phyloP scores from a whole-genome alignment of 352 stramenopile species.

The Phytophthora chlamydospora region DNA sequence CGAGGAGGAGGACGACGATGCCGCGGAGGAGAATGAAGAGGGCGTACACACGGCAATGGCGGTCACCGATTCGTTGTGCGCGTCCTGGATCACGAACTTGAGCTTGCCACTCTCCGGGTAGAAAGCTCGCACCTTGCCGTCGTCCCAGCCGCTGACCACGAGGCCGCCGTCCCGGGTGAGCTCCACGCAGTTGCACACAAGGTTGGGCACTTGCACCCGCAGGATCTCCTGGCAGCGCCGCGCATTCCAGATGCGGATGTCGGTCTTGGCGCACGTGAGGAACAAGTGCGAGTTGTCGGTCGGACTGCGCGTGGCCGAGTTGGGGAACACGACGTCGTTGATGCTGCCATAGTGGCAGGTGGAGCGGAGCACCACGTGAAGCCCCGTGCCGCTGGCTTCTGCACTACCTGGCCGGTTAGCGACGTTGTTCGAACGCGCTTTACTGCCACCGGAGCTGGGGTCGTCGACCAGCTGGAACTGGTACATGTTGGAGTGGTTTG shows the following conservation, averaged over 20 bases:
- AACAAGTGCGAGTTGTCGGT: conserved; percentile 94
- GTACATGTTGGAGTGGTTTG: conserved; percentile 95
- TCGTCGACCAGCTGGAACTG: conserved; percentile 69
- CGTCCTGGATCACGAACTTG: conserved; percentile 97
- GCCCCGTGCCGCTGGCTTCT: conserved; percentile 1
- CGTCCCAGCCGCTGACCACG: conserved; percentile 96
- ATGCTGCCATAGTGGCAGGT: conserved; percentile 93
- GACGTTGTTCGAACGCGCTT: conserved; percentile 29
- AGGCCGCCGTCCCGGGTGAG: conserved; percentile 88
- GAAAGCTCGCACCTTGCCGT: conserved; percentile 97
- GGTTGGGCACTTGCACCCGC: conserved; percentile 96
- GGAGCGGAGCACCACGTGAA: conserved; percentile 74
- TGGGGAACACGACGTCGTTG: conserved; percentile 95
- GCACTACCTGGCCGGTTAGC: conserved; percentile 21
- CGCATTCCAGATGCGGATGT: conserved; percentile 97
- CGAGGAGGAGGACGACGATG: conserved; percentile 19
- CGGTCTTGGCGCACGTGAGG: conserved; percentile 93
- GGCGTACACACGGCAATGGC: conserved; percentile 91
- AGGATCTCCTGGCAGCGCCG: conserved; percentile 93
- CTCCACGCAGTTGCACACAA: conserved; percentile 95
- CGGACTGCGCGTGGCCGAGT: conserved; percentile 42
- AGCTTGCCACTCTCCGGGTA: conserved; percentile 96
- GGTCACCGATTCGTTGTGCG: conserved; percentile 95
- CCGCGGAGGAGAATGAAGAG: conserved; percentile 11
- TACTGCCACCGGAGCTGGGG: conserved; percentile 9